Conservation (phyloP, 495 filamentous ascomycete species). For the Penicillium cinerascens region DNA sequence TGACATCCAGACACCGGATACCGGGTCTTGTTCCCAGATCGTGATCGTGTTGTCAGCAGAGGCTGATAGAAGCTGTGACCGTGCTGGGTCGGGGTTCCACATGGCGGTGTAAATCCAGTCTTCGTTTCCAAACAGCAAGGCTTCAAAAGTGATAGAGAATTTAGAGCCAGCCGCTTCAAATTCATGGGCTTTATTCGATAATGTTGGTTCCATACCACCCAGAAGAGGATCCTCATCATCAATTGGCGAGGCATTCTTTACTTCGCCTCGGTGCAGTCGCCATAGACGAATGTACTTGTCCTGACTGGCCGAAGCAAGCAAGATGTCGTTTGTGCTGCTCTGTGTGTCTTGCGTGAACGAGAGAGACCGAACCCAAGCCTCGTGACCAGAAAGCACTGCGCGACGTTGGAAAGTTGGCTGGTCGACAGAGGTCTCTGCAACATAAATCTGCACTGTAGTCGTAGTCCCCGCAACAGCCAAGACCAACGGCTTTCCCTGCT, state of each 20-base stretch:
- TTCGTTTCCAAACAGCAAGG: constrained; percentile 90
- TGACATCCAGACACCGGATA: constrained; percentile 87
- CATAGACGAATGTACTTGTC: constrained; percentile 97
- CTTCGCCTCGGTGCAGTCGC: constrained; percentile 71
- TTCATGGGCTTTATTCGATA: constrained; percentile 85
- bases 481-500: constrained; percentile 49
- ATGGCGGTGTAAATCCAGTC: constrained; percentile 92
- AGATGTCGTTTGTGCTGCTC: constrained; percentile 58
- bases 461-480: constrained; percentile 84
- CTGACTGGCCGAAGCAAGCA: constrained; percentile 92
- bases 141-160: constrained; percentile 89
- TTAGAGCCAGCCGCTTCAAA: constrained; percentile 54
- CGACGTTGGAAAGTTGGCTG: constrained; percentile 60
- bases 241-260: constrained; percentile 24
- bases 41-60: constrained; percentile 94
- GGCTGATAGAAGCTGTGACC: constrained; percentile 75
- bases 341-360: constrained; percentile 65
- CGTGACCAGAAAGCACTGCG: constrained; percentile 82
- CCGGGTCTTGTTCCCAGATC: constrained; percentile 80
- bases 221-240: constrained; percentile 53
- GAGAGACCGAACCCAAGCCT: constrained; percentile 89
- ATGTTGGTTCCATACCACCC: constrained; percentile 54
- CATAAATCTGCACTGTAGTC: constrained; percentile 72
- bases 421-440: constrained; percentile 39
- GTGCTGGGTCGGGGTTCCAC: constrained; percentile 60